Evolutionary conservation across 306 rosid genomes (phyloP), one percentile per base, ranked within the genome.

Genomic region (Spatholobus suberectus): DNA sequence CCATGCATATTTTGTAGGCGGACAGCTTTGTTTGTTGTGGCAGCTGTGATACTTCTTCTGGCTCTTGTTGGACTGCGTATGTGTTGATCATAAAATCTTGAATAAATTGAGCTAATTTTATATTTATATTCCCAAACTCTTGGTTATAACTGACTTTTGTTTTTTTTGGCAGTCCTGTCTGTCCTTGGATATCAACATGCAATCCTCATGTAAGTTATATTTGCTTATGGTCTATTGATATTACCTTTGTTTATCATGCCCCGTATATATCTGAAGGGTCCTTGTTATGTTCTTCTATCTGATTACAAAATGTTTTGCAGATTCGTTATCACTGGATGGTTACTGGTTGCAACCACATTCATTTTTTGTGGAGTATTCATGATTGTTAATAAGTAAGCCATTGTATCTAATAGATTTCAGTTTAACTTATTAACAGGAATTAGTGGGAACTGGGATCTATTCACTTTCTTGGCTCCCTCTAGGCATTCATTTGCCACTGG

Each of bases 261-360:
- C n/a, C n/a, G n/a, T n/a, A n/a, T n/a, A n/a, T n/a, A n/a, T n/a
- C n/a, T n/a, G n/a, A 46, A 57, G 24, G 65, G 24, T 43, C 8
- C 17, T 9, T 69, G n/a, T 72, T 29, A n/a, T 78, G 73, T 34
- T 69, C 70, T 70, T 66, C 34, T 59, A 18, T 87, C 72, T 82
- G 85, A 88, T 27, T 54, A 29, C 38, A n/a, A 76, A 70, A 52
- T 70, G 11, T 84, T 81, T 83, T 92, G 86, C 95, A 96, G 99
- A 89, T 96, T 96, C 81, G 89, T 96, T 69, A 21, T 94, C 70
- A 88, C 95, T 77, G 99, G 99, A 79, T 96, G 99, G 99, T 82
- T 96, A 79, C 95, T 96, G 38, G 98, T 94, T 51, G 95, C 94
- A 52, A 58, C 90, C 83, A 92, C 98, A 58, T 96, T 96, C 82